These are phyloP conservation scores for Beauveria pseudobassiana DNA, from an alignment of 2,329 filamentous ascomycete genomes.

Conservation along the genomic window DNA sequence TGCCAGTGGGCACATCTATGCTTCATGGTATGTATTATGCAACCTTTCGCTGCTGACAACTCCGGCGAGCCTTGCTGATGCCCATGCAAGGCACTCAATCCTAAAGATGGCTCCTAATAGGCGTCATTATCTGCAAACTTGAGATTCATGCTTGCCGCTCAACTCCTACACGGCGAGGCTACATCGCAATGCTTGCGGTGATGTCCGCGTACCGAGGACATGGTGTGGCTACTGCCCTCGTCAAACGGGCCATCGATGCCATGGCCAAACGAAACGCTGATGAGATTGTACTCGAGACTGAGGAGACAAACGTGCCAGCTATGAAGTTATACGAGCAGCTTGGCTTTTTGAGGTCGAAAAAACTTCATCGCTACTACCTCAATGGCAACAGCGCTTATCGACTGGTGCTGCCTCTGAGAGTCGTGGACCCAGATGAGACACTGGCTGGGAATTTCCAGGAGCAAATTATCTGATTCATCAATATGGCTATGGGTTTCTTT, in stretches of 20 bases:
- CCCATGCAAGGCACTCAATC: conserved; percentile 46
- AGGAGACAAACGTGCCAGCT: conserved; percentile 83
- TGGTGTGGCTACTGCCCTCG: conserved; percentile 81
- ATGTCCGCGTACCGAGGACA: conserved; percentile 69
- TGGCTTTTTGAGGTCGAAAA: conserved; percentile 87
- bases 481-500: neutral
- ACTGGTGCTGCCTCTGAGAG: conserved; percentile 71
- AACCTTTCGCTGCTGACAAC: conserved; percentile 9
- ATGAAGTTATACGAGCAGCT: conserved; percentile 89
- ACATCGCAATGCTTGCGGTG: conserved; percentile 98
- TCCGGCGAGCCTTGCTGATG: neutral
- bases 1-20: conserved; percentile 98
- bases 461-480: conserved; percentile 10
- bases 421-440: conserved; percentile 33
- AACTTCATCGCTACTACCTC: conserved; percentile 88
- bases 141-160: conserved; percentile 84
- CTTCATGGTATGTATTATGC: conserved; percentile 61
- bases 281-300: conserved; percentile 92
- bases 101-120: conserved; percentile 61
- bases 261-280: conserved; percentile 82
- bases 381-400: conserved; percentile 95
- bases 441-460: conserved; percentile 29
- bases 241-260: conserved; percentile 82
- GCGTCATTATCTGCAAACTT: conserved; percentile 91
- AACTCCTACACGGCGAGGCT: conserved; percentile 66